Evolutionary conservation across 805 yeast genomes (phyloP).

Genomic region (Zygoascus ofunaensis): DNA sequence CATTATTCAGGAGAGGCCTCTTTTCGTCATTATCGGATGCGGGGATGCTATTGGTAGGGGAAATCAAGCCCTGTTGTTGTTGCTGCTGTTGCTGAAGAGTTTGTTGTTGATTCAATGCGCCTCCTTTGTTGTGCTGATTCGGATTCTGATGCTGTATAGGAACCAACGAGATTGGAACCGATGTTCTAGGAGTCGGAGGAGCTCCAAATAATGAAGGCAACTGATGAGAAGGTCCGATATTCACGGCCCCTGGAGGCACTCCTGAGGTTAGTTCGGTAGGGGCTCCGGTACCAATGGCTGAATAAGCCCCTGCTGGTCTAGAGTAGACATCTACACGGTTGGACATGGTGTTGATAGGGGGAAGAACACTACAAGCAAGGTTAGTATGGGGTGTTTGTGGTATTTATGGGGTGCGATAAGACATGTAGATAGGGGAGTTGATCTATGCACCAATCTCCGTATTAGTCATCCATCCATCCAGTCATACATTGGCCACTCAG

Average conservation of each 20-base stretch:
- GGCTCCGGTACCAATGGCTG: too few species aligned
- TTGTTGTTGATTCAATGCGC: neutral
- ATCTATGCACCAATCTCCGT: too few species aligned
- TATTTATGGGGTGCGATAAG: too few species aligned
- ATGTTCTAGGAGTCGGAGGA: slow-evolving; percentile 1
- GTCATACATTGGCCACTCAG: too few species aligned
- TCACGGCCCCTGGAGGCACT: too few species aligned
- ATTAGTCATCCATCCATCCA: too few species aligned
- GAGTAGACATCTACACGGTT: neutral
- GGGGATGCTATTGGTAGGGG: slow-evolving; percentile 1
- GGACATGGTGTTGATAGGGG: slow-evolving; percentile 5
- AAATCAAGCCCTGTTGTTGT: slow-evolving; percentile 7
- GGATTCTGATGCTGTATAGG: neutral
- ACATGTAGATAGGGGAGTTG: too few species aligned
- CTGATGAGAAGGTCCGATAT: neutral
- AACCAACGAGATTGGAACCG: neutral
- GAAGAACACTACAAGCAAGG: slow-evolving; percentile 2
- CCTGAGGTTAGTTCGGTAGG: too few species aligned
- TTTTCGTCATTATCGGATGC: neutral
- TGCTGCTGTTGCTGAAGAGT: slow-evolving; percentile 8
- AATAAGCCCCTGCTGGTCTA: too few species aligned
- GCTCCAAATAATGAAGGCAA: slow-evolving; percentile 1
- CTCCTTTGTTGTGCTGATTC: neutral
- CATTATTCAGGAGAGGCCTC: neutral
- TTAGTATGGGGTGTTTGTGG: too few species aligned